Evolutionary conservation across 495 filamentous ascomycete genomes (phyloP), one percentile per base, ranked within the genome.

Genomic region (Bathelium albidoporum): DNA sequence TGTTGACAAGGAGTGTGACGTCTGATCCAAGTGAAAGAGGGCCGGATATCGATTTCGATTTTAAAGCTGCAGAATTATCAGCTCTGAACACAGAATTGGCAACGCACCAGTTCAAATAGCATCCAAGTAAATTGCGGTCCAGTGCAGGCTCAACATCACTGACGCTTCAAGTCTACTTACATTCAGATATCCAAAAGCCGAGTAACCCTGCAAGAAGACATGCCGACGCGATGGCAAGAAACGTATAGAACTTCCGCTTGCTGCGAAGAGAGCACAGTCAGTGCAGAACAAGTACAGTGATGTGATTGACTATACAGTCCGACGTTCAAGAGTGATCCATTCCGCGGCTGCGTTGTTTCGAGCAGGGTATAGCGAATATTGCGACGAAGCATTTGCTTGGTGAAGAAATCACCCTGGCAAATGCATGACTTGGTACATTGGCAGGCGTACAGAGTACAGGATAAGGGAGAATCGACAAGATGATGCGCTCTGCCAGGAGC

Each of bases 131-230:
- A n/a, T n/a, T n/a, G n/a, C n/a, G n/a, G n/a, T n/a, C n/a, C n/a
- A n/a, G n/a, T n/a, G n/a, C n/a, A n/a, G n/a, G n/a, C n/a, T n/a
- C n/a, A n/a, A n/a, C n/a, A n/a, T n/a, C n/a, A n/a, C n/a, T 55
- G 24, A 7, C 29, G 5, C 3, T 9, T 12, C 29, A 24, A 55
- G 11, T 28, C 10, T 3, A 55, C 49, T 55, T 29, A 55, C 49
- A 28, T 55, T 55, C 49, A 20, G 3, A 55, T 55, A 55, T 55
- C 49, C 49, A 55, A 55, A 55, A 55, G 26, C 49, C 49, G 29
- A 55, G 49, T 55, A 55, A 11, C 49, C 49, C 49, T 29, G 49
- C 49, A 55, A 55, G 49, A 55, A 55, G 29, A 29, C 49, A 55
- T 26, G 16, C 49, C 49, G 49, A 55, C 9, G 49, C 26, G 9